Conservation (phyloP, 495 filamentous ascomycete genomes). For the Aeminium ludgeri region DNA sequence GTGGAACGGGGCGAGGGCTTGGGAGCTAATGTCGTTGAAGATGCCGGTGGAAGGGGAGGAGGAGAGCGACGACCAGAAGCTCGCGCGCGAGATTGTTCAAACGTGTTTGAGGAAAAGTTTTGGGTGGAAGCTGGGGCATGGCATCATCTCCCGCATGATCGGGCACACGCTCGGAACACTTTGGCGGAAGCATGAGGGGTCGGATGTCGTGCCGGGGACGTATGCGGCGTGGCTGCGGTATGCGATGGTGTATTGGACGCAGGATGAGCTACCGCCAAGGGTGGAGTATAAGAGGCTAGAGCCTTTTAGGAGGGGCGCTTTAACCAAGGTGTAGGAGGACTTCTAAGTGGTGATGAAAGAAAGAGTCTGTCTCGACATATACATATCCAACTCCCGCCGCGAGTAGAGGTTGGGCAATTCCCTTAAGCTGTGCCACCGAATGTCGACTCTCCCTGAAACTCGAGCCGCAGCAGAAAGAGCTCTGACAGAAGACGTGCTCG, state of each 20-base stretch:
- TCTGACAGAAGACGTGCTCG: too few relatives aligned
- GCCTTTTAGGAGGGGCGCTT: conserved; percentile 27
- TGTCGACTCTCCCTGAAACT: too few relatives aligned
- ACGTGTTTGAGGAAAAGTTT: conserved; percentile 31
- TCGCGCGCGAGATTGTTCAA: conserved; percentile 34
- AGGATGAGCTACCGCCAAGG: conserved; percentile 22
- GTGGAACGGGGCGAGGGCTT: conserved; percentile 34
- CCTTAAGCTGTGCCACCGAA: too few relatives aligned
- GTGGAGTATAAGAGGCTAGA: conserved; percentile 24
- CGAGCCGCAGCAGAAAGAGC: too few relatives aligned
- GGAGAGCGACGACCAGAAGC: conserved; percentile 33
- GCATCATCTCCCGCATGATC: conserved; percentile 30
- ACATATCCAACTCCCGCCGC: too few relatives aligned
- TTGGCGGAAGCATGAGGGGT: conserved; percentile 32
- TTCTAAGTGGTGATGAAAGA: too few relatives aligned
- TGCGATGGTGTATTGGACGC: conserved; percentile 24
- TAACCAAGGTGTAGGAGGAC: conserved; percentile 14
- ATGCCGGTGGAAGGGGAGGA: conserved; percentile 29
- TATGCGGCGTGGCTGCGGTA: conserved; percentile 33
- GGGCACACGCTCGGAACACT: conserved; percentile 30
- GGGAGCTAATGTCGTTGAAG: conserved; percentile 33
- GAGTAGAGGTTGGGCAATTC: too few relatives aligned
- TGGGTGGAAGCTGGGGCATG: conserved; percentile 38
- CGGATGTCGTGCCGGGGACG: conserved; percentile 24
- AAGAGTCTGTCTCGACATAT: too few relatives aligned